Conservation (phyloP, 306 rosid genomes). For the Rosa multiflora region DNA sequence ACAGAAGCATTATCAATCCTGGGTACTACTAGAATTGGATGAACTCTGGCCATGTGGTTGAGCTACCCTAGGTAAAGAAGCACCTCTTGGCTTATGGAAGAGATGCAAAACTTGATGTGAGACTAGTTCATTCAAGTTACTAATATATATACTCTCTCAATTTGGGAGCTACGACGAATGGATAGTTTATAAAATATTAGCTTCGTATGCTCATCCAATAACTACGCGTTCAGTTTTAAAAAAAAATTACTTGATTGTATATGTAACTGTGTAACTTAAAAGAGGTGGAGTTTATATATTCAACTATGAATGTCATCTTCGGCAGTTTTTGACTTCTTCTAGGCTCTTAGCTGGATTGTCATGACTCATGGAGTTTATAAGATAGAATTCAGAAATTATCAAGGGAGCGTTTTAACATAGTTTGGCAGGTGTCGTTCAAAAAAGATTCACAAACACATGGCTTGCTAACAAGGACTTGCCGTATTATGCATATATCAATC, state of each 20-base stretch:
- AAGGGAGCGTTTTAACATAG: neutral
- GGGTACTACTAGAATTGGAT: constrained; percentile 11
- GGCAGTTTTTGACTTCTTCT: constrained; percentile 19
- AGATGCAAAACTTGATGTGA: neutral
- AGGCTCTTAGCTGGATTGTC: neutral
- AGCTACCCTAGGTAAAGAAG: neutral
- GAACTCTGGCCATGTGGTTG: constrained; percentile 28
- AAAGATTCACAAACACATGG: constrained; percentile 8
- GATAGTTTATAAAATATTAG: neutral
- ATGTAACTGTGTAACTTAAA: neutral
- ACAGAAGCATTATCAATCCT: neutral
- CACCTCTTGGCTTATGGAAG: neutral
- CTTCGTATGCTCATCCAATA: neutral
- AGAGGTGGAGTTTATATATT: neutral
- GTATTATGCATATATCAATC: neutral
- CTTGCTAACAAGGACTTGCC: constrained; percentile 1
- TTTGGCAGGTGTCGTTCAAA: neutral
- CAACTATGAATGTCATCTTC: neutral
- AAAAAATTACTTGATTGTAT: neutral
- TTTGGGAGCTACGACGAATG: neutral
- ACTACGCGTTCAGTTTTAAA: neutral
- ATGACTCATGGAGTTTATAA: neutral
- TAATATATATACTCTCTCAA: neutral
- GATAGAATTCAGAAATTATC: neutral
- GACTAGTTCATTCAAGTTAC: neutral